phyloP scores from a whole-genome alignment of 192 early-diverging fungal genomes.

The Coemansia sp. region DNA sequence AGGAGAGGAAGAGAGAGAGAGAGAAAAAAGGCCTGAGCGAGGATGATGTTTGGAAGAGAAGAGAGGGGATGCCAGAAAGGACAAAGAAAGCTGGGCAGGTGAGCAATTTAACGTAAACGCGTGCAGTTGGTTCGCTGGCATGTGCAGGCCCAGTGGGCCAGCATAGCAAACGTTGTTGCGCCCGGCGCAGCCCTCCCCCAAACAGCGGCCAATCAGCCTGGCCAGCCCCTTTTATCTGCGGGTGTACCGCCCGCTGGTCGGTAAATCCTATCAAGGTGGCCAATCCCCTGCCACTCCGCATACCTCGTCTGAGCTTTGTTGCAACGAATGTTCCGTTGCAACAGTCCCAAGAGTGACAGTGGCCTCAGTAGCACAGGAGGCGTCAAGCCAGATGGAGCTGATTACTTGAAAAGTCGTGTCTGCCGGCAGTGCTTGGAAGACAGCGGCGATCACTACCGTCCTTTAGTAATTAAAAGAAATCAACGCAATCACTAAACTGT shows the following conservation, averaged over 20 bases:
- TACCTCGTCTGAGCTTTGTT: not conserved
- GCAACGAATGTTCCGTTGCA: not conserved
- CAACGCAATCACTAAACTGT: not conserved
- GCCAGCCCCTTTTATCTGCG: not conserved
- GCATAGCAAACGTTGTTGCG: conserved; percentile 7
- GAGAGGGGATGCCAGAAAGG: not conserved
- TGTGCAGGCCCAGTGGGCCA: not conserved
- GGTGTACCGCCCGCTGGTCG: not conserved
- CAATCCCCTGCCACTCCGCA: conserved; percentile 4
- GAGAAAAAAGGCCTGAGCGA: conserved; percentile 5
- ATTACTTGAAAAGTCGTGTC: too few species aligned
- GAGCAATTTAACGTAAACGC: conserved; percentile 5
- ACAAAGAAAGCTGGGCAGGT: conserved; percentile 8
- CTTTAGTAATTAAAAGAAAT: not conserved
- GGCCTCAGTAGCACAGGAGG: not conserved
- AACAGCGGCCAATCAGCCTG: conserved; percentile 7
- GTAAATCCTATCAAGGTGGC: not conserved
- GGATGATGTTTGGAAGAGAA: conserved; percentile 6
- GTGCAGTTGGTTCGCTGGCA: not conserved
- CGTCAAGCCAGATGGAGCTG: too few species aligned
- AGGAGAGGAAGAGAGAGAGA: not conserved
- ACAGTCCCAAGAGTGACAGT: not conserved
- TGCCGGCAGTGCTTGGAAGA: not conserved
- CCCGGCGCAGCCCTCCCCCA: conserved; percentile 6
- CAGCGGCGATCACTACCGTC: not conserved